A percentile compares a stretch with the other conserved stretches of the same genome.
Conservation (phyloP, 129 eudicot genomes). For the Cynara cardunculus region DNA sequence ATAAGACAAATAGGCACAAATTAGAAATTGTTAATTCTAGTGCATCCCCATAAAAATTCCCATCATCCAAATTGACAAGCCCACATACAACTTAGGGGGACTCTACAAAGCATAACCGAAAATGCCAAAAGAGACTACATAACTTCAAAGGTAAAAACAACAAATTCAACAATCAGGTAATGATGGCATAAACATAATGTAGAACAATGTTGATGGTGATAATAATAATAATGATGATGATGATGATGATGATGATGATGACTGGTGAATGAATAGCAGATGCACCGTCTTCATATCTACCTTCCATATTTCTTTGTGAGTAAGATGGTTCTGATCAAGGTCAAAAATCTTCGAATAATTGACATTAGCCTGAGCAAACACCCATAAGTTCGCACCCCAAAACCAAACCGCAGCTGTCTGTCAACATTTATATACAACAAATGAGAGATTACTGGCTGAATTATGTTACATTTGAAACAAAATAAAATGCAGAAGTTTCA, state of each 20-base stretch:
- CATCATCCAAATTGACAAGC: too few relatives aligned
- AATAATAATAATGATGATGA: not conserved
- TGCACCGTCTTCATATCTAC: constrained; percentile 25
- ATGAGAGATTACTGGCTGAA: not conserved
- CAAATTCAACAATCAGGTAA: not conserved
- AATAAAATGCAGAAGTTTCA: constrained; percentile 3
- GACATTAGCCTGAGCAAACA: constrained; percentile 76
- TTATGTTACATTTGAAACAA: not conserved
- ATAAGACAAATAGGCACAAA: too few relatives aligned
- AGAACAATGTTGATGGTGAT: not conserved
- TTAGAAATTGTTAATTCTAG: too few relatives aligned
- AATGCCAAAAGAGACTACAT: not conserved
- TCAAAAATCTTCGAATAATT: constrained; percentile 90
- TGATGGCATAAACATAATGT: not conserved
- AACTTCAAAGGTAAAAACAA: constrained; percentile 3
- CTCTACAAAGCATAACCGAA: not conserved
- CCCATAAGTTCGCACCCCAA: constrained; percentile 97
- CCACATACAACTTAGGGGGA: not conserved
- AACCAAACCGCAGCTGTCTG: constrained; percentile 96
- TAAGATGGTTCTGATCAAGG: constrained; percentile 90
- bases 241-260: too few relatives aligned
- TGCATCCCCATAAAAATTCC: too few relatives aligned
- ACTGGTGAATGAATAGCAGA: not conserved
- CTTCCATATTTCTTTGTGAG: constrained; percentile 97
- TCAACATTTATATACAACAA: constrained; percentile 14